phyloP scores from a whole-genome alignment of 371 early-diverging fungal species.

The Cokeromyces recurvatus region DNA sequence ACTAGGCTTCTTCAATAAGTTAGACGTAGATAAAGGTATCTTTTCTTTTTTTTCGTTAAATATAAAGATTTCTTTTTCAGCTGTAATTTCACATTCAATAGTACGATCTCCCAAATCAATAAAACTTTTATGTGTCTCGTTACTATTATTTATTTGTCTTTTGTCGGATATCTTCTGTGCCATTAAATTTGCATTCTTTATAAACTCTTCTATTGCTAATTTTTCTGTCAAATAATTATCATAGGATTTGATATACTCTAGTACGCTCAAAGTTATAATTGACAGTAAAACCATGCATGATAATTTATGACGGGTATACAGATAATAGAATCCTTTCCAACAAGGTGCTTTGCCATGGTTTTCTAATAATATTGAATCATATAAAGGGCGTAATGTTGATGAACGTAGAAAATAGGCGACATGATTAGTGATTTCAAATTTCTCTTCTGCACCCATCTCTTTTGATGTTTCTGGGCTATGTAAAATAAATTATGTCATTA shows the following conservation, averaged over 20 bases:
- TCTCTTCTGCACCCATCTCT: no score
- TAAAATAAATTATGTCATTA: no score
- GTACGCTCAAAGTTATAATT: neutral
- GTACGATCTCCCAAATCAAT: constrained; percentile 16
- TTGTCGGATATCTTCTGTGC: constrained; percentile 13
- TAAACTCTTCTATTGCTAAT: constrained; percentile 7
- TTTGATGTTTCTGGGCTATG: no score
- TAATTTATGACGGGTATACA: constrained; percentile 4
- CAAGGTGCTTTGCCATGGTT: neutral
- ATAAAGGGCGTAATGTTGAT: constrained; percentile 3
- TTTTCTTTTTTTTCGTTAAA: constrained; percentile 5
- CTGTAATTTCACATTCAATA: constrained; percentile 15
- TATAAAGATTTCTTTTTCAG: constrained; percentile 9
- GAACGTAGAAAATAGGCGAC: constrained; percentile 7
- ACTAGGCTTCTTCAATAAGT: constrained; percentile 6
- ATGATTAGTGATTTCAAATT: constrained; percentile 9
- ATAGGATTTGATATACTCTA: constrained; percentile 18
- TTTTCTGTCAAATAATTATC: constrained; percentile 12
- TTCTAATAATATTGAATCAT: constrained; percentile 4
- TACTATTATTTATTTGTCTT: constrained; percentile 1
- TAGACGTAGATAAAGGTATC: constrained; percentile 4
- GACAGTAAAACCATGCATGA: constrained; percentile 1
- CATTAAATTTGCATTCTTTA: constrained; percentile 15
- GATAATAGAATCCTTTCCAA: constrained; percentile 14
- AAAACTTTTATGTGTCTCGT: constrained; percentile 12